Base-by-base conservation (phyloP, 441 rosid genomes). In the Hura crepitans region DNA sequence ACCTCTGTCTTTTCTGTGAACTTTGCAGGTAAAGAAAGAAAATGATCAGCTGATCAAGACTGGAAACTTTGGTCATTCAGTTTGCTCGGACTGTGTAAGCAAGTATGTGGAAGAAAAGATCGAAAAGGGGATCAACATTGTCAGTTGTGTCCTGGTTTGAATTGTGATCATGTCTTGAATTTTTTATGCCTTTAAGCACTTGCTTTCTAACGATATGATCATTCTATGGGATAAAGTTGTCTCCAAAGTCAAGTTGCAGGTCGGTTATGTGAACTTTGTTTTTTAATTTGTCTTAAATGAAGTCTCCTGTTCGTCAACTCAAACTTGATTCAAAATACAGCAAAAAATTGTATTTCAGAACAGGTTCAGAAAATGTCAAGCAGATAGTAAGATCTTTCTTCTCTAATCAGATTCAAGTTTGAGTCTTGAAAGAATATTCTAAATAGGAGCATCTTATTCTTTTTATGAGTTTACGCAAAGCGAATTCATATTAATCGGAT, bases 1-100 rank as follows among this genome's bases (percentile, higher is more conserved):
- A n/a, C 31, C 64, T 22, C 35, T 20, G 0, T 7, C n/a, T 35
- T 55, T 72, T 47, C 56, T 64, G 65, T 46, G 57, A 45, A 9
- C 17, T 64, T 22, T 72, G 65, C 64, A 47, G 25, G 14, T 39
- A 46, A 12, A 55, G 49, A 63, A 45, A 23, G 58, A 65, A 46
- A 7, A 46, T 14, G 57, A 45, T 17, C 35, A 30, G 39, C 17
- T 72, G 23, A n/a, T n/a, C n/a, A 18, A 45, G 14, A 64, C 15
- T 55, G 64, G 43, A 13, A 17, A 59, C 22, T 65, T 46, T 56
- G 58, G 4, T 57, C 70, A 28, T 35, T 11, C 55, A 43, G 2
- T 63, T 37, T 72, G 69, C 64, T 28, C 9, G 13, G 37, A 65
- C 15, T 64, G 69, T 66, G 6, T 22, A 35, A 64, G 39, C 54